Evolutionary conservation across 306 rosid species (phyloP).

Genomic region (Canavalia ensiformis): DNA sequence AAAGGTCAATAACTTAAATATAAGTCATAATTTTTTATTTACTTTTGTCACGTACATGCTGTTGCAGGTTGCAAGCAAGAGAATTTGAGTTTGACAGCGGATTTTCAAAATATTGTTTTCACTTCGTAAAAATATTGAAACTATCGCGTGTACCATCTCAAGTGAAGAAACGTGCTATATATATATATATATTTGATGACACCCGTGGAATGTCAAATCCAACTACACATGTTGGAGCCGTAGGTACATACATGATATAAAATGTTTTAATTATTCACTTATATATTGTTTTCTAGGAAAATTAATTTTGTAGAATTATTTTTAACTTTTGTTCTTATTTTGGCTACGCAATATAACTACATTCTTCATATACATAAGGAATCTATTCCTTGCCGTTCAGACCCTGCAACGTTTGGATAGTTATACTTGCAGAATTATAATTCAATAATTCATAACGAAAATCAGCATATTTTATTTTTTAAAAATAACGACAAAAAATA

Average conservation of each 20-base stretch:
- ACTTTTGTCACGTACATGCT: too few relatives aligned
- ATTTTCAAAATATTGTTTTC: too few relatives aligned
- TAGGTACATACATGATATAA: not conserved
- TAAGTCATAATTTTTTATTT: too few relatives aligned
- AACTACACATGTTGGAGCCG: not conserved
- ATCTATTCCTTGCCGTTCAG: conserved; percentile 44
- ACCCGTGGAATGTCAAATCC: conserved; percentile 12
- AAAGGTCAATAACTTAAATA: too few relatives aligned
- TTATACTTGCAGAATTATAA: conserved; percentile 1
- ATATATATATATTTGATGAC: conserved; percentile 6
- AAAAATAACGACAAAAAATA: not conserved
- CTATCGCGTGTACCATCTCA: not conserved
- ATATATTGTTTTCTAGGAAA: not conserved
- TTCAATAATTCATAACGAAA: not conserved
- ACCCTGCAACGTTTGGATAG: conserved; percentile 28
- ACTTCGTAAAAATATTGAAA: not conserved
- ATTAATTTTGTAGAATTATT: not conserved
- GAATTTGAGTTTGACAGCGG: too few relatives aligned
- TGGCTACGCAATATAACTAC: not conserved
- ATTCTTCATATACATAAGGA: conserved; percentile 1
- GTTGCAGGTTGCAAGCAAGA: too few relatives aligned
- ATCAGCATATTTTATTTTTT: not conserved
- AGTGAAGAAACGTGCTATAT: conserved; percentile 34
- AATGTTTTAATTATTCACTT: too few relatives aligned
- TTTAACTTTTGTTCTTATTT: not conserved